These are phyloP conservation scores for Boletellus ananas DNA, from an alignment of 768 basidiomycete species.

Conservation along the genomic window DNA sequence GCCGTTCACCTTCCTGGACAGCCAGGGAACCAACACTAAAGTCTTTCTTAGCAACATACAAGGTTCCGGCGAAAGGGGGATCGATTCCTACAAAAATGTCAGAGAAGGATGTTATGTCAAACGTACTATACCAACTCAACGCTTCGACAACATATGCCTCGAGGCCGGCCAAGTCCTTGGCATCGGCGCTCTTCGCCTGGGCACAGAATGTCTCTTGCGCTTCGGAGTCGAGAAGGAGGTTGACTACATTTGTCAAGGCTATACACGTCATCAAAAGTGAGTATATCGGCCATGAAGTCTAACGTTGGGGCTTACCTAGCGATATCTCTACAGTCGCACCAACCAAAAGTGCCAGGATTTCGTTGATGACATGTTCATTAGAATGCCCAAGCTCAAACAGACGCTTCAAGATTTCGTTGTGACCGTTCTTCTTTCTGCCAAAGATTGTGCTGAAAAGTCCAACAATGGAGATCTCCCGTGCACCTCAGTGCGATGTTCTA, in stretches of 20 bases:
- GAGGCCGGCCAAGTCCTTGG: slow-evolving; percentile 38
- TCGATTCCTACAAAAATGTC: slow-evolving; percentile 51
- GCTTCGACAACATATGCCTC: slow-evolving; percentile 65
- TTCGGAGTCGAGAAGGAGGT: slow-evolving; percentile 58
- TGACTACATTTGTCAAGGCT: slow-evolving; percentile 66
- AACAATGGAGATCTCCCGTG: slow-evolving; percentile 27
- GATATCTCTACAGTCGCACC: slow-evolving; percentile 64
- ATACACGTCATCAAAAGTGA: slow-evolving; percentile 1
- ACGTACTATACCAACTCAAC: slow-evolving; percentile 47
- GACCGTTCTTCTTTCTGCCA: slow-evolving; percentile 37
- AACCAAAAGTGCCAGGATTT: slow-evolving; percentile 67
- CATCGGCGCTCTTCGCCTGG: slow-evolving; percentile 28
- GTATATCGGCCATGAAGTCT: neutral
- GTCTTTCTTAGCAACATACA: slow-evolving; percentile 50
- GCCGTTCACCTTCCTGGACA: slow-evolving; percentile 45
- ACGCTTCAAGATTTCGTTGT: slow-evolving; percentile 52
- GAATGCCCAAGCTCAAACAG: slow-evolving; percentile 55
- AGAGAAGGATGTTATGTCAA: slow-evolving; percentile 1
- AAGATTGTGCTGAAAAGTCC: slow-evolving; percentile 51
- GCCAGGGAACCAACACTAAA: slow-evolving; percentile 39
- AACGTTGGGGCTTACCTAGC: slow-evolving; percentile 43
- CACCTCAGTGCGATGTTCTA: neutral
- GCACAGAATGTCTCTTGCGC: slow-evolving; percentile 37
- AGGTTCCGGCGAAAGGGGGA: slow-evolving; percentile 68
- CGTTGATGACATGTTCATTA: slow-evolving; percentile 62